A percentile compares a stretch with the other conserved stretches of the same genome.
Evolutionary conservation across 495 filamentous ascomycete species (phyloP).

Genomic region (Aspergillus ellipticus): DNA sequence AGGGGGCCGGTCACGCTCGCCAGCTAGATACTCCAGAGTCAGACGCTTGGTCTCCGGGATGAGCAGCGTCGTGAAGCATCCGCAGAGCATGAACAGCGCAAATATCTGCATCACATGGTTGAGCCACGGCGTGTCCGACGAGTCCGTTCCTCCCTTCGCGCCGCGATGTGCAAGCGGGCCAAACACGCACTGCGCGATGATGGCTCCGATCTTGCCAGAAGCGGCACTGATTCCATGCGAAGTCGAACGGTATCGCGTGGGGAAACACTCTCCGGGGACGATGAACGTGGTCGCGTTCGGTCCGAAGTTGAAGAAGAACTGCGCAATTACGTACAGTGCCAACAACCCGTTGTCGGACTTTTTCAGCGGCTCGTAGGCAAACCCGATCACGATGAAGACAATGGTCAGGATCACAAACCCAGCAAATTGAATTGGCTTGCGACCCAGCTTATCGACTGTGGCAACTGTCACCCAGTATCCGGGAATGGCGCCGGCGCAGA

Average conservation of each 20-base stretch:
- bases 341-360: slow-evolving; percentile 51
- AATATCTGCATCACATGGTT: slow-evolving; percentile 80
- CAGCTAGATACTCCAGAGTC: slow-evolving; percentile 58
- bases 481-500: slow-evolving; percentile 70
- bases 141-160: slow-evolving; percentile 20
- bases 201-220: slow-evolving; percentile 78
- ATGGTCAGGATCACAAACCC: slow-evolving; percentile 72
- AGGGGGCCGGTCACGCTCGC: slow-evolving; percentile 20
- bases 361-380: slow-evolving; percentile 52
- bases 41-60: slow-evolving; percentile 76
- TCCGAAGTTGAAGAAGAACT: slow-evolving; percentile 85
- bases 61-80: slow-evolving; percentile 59
- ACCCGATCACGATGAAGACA: slow-evolving; percentile 74
- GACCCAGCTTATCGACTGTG: slow-evolving; percentile 67
- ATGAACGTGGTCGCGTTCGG: slow-evolving; percentile 90
- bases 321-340: slow-evolving; percentile 74
- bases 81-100: slow-evolving; percentile 74
- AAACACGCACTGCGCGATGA: slow-evolving; percentile 47
- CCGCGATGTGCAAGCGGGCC: slow-evolving; percentile 44
- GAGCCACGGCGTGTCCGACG: slow-evolving; percentile 58
- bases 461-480: slow-evolving; percentile 75
- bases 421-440: slow-evolving; percentile 73
- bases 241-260: slow-evolving; percentile 79
- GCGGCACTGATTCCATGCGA: slow-evolving; percentile 84
- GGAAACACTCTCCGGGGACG: slow-evolving; percentile 86